These are phyloP conservation scores for Colletotrichum chlorophyti DNA, from an alignment of 2,329 filamentous ascomycete genomes.

Conservation along the genomic window DNA sequence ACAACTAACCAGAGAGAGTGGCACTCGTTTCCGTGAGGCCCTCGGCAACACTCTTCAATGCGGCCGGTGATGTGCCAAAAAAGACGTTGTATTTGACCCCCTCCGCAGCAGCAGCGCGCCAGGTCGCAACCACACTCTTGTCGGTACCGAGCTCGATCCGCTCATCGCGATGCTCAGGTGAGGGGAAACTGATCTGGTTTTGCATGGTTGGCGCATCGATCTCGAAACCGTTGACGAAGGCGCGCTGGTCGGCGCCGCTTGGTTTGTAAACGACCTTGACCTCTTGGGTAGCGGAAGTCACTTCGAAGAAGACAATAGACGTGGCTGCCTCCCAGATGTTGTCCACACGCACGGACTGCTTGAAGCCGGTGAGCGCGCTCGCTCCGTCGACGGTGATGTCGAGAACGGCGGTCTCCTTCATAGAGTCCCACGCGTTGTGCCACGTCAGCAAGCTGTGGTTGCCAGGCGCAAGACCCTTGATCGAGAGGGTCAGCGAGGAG, in stretches of 20 bases:
- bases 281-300: conserved; percentile 26
- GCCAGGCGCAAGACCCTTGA: conserved; percentile 36
- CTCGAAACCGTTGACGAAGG: conserved; percentile 40
- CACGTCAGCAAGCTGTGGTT: conserved; percentile 37
- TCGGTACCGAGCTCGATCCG: conserved; percentile 31
- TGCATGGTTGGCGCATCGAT: conserved; percentile 34
- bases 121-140: conserved; percentile 29
- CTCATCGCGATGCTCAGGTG: conserved; percentile 38
- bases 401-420: conserved; percentile 32
- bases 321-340: conserved; percentile 39
- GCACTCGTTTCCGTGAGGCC: conserved; percentile 16
- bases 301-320: conserved; percentile 36
- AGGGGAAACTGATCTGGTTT: conserved; percentile 36
- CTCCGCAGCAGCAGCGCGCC: conserved; percentile 31
- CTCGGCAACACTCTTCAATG: conserved; percentile 29
- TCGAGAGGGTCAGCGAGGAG: conserved; percentile 33
- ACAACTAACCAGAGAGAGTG: conserved; percentile 9
- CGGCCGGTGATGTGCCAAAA: conserved; percentile 30
- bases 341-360: conserved; percentile 36
- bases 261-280: conserved; percentile 36
- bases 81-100: conserved; percentile 36
- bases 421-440: conserved; percentile 39
- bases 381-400: conserved; percentile 35
- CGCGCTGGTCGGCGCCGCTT: conserved; percentile 29
- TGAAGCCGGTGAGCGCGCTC: conserved; percentile 1